Percentiles rank a stretch among this genome's conserved stretches.
These are phyloP conservation scores for Aristolochia fimbriata DNA, from an alignment of 164 flowering plant species.

Conservation along the genomic window DNA sequence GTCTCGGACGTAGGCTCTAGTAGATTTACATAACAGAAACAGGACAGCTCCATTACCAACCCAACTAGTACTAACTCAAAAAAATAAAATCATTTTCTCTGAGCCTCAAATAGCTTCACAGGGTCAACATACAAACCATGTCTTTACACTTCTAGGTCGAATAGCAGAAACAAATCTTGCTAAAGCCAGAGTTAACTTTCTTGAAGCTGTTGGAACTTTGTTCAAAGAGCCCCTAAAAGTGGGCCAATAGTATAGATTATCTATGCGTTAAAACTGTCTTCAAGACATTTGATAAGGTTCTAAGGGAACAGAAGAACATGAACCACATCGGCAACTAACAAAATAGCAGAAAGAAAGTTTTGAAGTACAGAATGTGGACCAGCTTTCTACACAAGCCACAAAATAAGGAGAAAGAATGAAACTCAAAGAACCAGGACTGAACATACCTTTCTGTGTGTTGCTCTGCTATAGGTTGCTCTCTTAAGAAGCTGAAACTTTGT, in stretches of 20 bases:
- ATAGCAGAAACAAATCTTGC: slow-evolving; percentile 87
- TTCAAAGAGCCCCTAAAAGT: slow-evolving; percentile 39
- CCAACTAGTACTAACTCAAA: slow-evolving; percentile 69
- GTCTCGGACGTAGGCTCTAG: too few relatives aligned
- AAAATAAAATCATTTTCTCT: slow-evolving; percentile 46
- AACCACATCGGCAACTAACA: slow-evolving; percentile 83
- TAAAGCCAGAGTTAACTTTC: slow-evolving; percentile 59
- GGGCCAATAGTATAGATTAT: slow-evolving; percentile 76
- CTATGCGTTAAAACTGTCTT: slow-evolving; percentile 83
- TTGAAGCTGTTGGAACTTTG: slow-evolving; percentile 25
- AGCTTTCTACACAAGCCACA: neutral
- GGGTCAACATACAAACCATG: slow-evolving; percentile 84
- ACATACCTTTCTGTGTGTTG: too few relatives aligned
- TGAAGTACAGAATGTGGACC: slow-evolving; percentile 12
- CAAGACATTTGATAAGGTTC: slow-evolving; percentile 83
- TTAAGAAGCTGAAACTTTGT: too few relatives aligned
- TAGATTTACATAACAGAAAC: neutral
- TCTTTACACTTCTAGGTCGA: slow-evolving; percentile 90
- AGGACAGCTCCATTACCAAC: slow-evolving; percentile 30
- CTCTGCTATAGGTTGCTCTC: too few relatives aligned
- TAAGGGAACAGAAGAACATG: slow-evolving; percentile 73
- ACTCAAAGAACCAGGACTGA: too few relatives aligned
- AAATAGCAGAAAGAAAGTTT: slow-evolving; percentile 47
- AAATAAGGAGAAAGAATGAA: too few relatives aligned
- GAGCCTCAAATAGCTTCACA: slow-evolving; percentile 45